Conservation (phyloP, 768 basidiomycete species). For the Cubamyces lactineus region DNA sequence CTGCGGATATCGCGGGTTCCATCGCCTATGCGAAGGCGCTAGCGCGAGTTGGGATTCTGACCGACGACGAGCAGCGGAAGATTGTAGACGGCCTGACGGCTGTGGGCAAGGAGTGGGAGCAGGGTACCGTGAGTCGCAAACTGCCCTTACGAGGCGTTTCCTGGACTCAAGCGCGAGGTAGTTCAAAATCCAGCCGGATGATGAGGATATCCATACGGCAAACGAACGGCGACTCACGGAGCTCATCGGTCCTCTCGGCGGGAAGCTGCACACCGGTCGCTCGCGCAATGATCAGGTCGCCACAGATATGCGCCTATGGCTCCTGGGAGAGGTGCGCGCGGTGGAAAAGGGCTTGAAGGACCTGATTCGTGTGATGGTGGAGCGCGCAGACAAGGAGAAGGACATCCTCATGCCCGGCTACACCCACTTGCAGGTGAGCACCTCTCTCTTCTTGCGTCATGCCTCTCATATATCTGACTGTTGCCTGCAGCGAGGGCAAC, state of each 20-base stretch:
- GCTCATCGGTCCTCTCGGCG: slow-evolving; percentile 88
- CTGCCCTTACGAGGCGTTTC: not conserved
- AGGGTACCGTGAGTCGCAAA: slow-evolving; percentile 55
- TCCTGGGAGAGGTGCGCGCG: slow-evolving; percentile 73
- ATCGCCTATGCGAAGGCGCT: slow-evolving; percentile 95
- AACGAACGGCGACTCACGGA: slow-evolving; percentile 95
- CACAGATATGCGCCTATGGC: slow-evolving; percentile 97
- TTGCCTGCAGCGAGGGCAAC: slow-evolving; percentile 82
- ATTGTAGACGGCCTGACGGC: slow-evolving; percentile 73
- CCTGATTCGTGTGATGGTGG: slow-evolving; percentile 85
- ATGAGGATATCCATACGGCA: slow-evolving; percentile 99
- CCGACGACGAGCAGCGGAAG: slow-evolving; percentile 68
- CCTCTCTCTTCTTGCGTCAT: not conserved
- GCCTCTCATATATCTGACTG: not conserved
- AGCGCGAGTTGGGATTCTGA: slow-evolving; percentile 78
- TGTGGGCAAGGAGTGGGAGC: slow-evolving; percentile 87
- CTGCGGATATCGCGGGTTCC: slow-evolving; percentile 89
- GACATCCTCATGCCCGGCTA: slow-evolving; percentile 93
- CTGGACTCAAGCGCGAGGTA: slow-evolving; percentile 33
- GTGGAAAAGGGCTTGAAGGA: slow-evolving; percentile 72
- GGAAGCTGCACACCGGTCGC: slow-evolving; percentile 96
- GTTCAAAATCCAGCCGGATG: slow-evolving; percentile 82
- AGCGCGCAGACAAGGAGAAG: slow-evolving; percentile 92
- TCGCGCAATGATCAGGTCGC: slow-evolving; percentile 99
- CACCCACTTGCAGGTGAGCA: slow-evolving; percentile 89